Conservation (phyloP, 2,329 filamentous ascomycete species). For the Fusarium transvaalense region DNA sequence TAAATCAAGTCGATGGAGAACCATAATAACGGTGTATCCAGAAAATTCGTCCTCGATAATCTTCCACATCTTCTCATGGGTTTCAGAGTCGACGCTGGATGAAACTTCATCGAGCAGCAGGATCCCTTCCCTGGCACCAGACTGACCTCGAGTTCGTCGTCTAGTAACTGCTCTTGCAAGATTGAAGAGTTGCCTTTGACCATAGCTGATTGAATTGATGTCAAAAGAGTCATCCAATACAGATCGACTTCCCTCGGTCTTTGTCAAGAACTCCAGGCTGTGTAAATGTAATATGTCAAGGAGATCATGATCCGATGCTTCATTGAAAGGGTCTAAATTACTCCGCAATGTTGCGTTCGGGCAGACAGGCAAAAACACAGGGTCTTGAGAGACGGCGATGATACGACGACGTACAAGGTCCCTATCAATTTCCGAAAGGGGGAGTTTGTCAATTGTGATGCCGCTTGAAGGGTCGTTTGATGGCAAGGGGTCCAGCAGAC, state of each 20-base stretch:
- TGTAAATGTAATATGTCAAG: slow-evolving; percentile 49
- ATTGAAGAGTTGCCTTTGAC: slow-evolving; percentile 73
- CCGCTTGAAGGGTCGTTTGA: not conserved
- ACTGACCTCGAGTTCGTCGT: slow-evolving; percentile 17
- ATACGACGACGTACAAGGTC: slow-evolving; percentile 58
- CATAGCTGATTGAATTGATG: slow-evolving; percentile 58
- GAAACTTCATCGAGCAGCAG: slow-evolving; percentile 59
- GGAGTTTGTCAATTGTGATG: slow-evolving; percentile 59
- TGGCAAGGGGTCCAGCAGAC: slow-evolving; percentile 55
- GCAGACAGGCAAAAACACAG: slow-evolving; percentile 60
- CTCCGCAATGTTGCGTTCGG: slow-evolving; percentile 2
- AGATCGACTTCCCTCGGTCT: slow-evolving; percentile 51
- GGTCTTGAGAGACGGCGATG: slow-evolving; percentile 65
- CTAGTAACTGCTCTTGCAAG: slow-evolving; percentile 70
- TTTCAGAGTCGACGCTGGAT: slow-evolving; percentile 55
- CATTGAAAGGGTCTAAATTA: slow-evolving; percentile 57
- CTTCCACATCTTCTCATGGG: slow-evolving; percentile 55
- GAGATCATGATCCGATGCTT: slow-evolving; percentile 49
- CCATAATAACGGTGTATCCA: slow-evolving; percentile 64
- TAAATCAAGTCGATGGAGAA: slow-evolving; percentile 60
- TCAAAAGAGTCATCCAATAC: slow-evolving; percentile 52
- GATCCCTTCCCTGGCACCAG: slow-evolving; percentile 32
- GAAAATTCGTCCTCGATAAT: slow-evolving; percentile 56
- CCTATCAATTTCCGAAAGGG: slow-evolving; percentile 55
- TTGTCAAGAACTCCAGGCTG: slow-evolving; percentile 48